Base-by-base conservation (phyloP, 1,139 yeast genomes). In the Lodderomyces parapsilosis region DNA sequence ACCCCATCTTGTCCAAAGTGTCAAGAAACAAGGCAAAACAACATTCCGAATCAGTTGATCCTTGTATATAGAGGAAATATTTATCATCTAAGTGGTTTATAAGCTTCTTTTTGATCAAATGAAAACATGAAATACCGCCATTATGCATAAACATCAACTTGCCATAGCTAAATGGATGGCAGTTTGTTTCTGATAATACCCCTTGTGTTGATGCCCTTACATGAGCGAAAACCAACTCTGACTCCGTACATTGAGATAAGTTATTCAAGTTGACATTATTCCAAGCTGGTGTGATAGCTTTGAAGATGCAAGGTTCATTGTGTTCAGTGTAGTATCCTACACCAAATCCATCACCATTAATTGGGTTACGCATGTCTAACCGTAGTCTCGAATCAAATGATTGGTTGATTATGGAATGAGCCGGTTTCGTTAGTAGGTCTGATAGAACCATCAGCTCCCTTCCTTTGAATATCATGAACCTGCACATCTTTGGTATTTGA, bases 231-330 rank as follows among this genome's bases (percentile, higher is more conserved):
- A 93, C 91, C 41, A 91, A 66, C 40, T 76, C 75, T 3, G 96
- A 84, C 59, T 86, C 81, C 3, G 99, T 93, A 67, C 93, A 89
- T 57, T 82, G 86, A 1, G 97, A 87, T 19, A 93, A 67, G 42
- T 91, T 80, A 48, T 88, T 93, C 49, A 93, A 70, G 59, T 93
- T 93, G 58, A 87, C 81, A 62, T 93, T 93, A 65, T 93, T 93
- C 99, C 99, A 93, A 0, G 99, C 98, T 0, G 96, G 96, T 0
- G 98, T 93, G 42, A 90, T 91, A 15, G 98, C 97, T 55, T 89
- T 85, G 68, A 87, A 93, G 2, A 90, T 77, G 49, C 68, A 56
- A 7, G 71, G 66, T 43, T 60, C 56, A 34, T 68, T 59, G 20
- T 81, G 86, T 6, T 83, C 68, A 1, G 87, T 76, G 59, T 93